These are phyloP conservation scores for Verticillium longisporum DNA, from an alignment of 2,329 filamentous ascomycete genomes.

Conservation along the genomic window DNA sequence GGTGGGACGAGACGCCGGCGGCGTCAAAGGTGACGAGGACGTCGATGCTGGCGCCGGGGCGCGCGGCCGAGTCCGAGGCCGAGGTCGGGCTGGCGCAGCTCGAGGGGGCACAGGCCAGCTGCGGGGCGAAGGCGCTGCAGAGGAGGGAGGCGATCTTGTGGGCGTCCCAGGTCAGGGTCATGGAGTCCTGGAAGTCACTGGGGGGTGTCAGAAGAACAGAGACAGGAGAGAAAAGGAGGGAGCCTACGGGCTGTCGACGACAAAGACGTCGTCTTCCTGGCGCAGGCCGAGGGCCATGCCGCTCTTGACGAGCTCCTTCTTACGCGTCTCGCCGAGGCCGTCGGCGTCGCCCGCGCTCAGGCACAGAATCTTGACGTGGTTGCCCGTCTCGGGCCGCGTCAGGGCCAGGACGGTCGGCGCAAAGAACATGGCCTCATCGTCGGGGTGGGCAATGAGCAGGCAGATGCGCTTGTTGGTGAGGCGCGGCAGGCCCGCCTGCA, in stretches of 20 bases:
- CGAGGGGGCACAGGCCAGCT: slow-evolving; percentile 33
- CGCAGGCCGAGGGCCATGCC: slow-evolving; percentile 70
- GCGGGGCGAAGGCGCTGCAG: slow-evolving; percentile 65
- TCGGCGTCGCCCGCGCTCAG: slow-evolving; percentile 87
- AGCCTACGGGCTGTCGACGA: slow-evolving; percentile 69
- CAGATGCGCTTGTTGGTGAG: slow-evolving; percentile 80
- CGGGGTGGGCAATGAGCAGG: slow-evolving; percentile 91
- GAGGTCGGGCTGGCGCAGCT: slow-evolving; percentile 12
- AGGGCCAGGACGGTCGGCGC: slow-evolving; percentile 81
- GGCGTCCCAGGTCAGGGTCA: slow-evolving; percentile 72
- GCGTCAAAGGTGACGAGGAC: slow-evolving; percentile 84
- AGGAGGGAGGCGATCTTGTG: slow-evolving; percentile 64
- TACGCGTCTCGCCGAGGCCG: slow-evolving; percentile 75
- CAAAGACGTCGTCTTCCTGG: slow-evolving; percentile 70
- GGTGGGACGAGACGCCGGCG: slow-evolving; percentile 77
- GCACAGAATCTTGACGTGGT: slow-evolving; percentile 92
- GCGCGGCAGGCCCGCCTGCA: slow-evolving; percentile 51
- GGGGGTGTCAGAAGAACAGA: background rate
- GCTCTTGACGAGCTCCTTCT: slow-evolving; percentile 77
- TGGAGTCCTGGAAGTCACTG: slow-evolving; percentile 78
- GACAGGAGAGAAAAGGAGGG: background rate
- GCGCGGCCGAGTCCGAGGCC: too few species aligned
- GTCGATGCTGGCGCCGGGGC: slow-evolving; percentile 58
- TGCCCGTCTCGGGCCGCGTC: slow-evolving; percentile 69
- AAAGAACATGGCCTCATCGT: slow-evolving; percentile 99